These are phyloP conservation scores for Syncephalastrum monosporum DNA, from an alignment of 371 early-diverging fungal genomes.

Conservation along the genomic window DNA sequence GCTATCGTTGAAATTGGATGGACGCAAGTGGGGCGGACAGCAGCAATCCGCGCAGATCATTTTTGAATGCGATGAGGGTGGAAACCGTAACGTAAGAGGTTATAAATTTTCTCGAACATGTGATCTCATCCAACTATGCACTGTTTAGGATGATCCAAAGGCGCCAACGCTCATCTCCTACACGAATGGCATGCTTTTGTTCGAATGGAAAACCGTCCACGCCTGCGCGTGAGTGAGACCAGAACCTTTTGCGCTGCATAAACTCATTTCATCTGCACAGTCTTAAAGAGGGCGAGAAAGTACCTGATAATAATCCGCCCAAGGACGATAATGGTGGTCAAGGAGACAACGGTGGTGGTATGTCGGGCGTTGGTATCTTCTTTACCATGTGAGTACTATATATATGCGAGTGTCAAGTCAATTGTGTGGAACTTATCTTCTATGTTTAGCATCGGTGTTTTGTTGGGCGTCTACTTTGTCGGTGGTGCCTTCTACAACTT, in stretches of 20 bases:
- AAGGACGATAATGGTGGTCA: slow-evolving; percentile 20
- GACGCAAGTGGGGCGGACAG: slow-evolving; percentile 13
- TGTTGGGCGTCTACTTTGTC: slow-evolving; percentile 49
- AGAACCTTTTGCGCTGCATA: too few relatives aligned
- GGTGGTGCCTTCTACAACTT: slow-evolving; percentile 62
- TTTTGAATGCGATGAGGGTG: slow-evolving; percentile 18
- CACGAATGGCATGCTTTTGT: slow-evolving; percentile 29
- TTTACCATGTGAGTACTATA: slow-evolving; percentile 49
- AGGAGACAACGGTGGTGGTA: slow-evolving; percentile 19
- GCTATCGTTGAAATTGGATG: slow-evolving; percentile 15
- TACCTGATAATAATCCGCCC: not conserved
- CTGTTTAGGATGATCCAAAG: slow-evolving; percentile 21
- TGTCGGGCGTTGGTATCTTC: slow-evolving; percentile 51
- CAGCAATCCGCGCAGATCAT: slow-evolving; percentile 19
- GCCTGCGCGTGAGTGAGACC: slow-evolving; percentile 42
- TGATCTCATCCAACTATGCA: not conserved
- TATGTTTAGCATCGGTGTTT: slow-evolving; percentile 38
- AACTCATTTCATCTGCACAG: not conserved
- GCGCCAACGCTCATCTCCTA: slow-evolving; percentile 31
- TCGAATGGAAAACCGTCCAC: slow-evolving; percentile 47
- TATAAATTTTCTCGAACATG: not conserved
- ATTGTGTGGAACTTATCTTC: not conserved
- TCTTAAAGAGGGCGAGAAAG: not conserved
- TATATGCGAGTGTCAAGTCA: not conserved
- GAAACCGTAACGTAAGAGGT: slow-evolving; percentile 11